Evolutionary conservation across 805 yeast species (phyloP).

Genomic region (Wickerhamomyces silvicola): DNA sequence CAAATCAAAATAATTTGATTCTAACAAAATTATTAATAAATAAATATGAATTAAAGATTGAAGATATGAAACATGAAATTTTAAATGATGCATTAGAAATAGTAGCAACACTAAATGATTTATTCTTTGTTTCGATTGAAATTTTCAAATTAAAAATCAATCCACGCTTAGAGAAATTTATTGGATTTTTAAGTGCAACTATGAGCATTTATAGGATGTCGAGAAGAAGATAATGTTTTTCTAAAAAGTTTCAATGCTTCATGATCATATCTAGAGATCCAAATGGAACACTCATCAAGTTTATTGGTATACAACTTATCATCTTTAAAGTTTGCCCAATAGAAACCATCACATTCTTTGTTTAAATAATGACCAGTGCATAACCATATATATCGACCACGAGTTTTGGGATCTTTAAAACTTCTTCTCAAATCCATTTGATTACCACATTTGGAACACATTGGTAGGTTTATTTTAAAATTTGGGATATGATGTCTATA

Average conservation of each 20-base stretch:
- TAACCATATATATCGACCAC: slow-evolving; percentile 63
- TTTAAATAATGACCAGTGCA: slow-evolving; percentile 44
- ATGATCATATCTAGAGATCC: slow-evolving; percentile 41
- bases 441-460: slow-evolving; percentile 35
- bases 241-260: slow-evolving; percentile 19
- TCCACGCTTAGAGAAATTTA: slow-evolving; percentile 9
- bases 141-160: slow-evolving; percentile 11
- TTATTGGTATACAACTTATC: slow-evolving; percentile 28
- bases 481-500: slow-evolving; percentile 46
- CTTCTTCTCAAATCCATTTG: slow-evolving; percentile 50
- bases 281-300: slow-evolving; percentile 30
- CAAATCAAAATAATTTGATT: slow-evolving; percentile 3
- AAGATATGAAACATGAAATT: slow-evolving; percentile 8
- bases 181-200: slow-evolving; percentile 10
- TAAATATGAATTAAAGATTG: slow-evolving; percentile 9
- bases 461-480: slow-evolving; percentile 32
- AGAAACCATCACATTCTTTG: slow-evolving; percentile 41
- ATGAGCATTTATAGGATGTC: slow-evolving; percentile 15
- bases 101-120: slow-evolving; percentile 14
- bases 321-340: slow-evolving; percentile 42
- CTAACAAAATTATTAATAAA: slow-evolving; percentile 6
- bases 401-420: slow-evolving; percentile 34
- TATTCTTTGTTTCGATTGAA: slow-evolving; percentile 15
- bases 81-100: slow-evolving; percentile 7
- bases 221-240: slow-evolving; percentile 6